phyloP scores from a whole-genome alignment of 805 yeast species.

The Debaryomyces maramus region DNA sequence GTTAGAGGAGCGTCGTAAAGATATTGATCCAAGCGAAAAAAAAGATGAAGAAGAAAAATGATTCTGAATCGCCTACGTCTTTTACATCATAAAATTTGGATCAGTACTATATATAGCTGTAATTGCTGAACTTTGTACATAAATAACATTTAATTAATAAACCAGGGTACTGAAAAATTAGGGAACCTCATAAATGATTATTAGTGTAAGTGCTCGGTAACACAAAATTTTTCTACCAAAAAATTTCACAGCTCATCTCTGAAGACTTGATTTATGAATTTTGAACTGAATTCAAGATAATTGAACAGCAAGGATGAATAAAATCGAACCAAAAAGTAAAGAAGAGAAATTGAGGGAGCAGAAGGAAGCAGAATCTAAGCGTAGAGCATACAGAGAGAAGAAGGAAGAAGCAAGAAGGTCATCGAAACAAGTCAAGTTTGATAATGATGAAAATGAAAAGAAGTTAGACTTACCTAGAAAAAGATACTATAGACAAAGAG shows the following conservation, averaged over 20 bases:
- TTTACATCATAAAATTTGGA: too few species aligned
- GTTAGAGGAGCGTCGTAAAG: constrained; percentile 52
- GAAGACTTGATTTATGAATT: too few species aligned
- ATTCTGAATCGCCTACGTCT: too few species aligned
- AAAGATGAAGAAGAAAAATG: constrained; percentile 7
- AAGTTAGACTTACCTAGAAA: constrained; percentile 77
- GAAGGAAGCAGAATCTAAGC: constrained; percentile 36
- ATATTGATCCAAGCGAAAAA: constrained; percentile 24
- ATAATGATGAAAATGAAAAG: constrained; percentile 23
- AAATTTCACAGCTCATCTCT: not conserved
- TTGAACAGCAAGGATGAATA: too few species aligned
- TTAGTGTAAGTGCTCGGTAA: too few species aligned
- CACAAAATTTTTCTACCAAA: not conserved
- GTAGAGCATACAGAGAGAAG: constrained; percentile 50
- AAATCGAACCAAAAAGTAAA: constrained; percentile 1
- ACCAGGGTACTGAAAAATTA: too few species aligned
- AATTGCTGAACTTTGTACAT: too few species aligned
- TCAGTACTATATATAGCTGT: too few species aligned
- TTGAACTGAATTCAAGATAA: too few species aligned
- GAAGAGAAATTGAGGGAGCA: constrained; percentile 14
- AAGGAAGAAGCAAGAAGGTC: constrained; percentile 46
- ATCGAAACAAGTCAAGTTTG: constrained; percentile 48
- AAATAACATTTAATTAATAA: too few species aligned
- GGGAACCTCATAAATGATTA: too few species aligned
- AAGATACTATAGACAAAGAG: constrained; percentile 91